Conservation (phyloP, 805 yeast species). For the Wickerhamomyces subpelliculosus region DNA sequence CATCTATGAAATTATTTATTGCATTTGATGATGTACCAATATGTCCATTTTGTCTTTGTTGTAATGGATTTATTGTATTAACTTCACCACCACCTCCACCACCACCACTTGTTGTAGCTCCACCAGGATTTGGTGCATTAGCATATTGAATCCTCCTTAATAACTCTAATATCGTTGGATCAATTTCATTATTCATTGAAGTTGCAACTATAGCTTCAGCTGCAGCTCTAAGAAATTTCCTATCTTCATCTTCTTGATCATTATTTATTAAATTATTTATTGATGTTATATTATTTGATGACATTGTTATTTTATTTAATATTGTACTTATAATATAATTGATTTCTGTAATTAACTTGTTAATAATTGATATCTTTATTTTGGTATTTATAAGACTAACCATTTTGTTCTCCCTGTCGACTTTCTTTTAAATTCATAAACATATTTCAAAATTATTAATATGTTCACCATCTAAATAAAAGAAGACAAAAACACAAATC, state of each 20-base stretch:
- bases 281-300: constrained; percentile 2
- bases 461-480: too few species aligned
- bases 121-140: constrained; percentile 2
- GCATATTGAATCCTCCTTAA: constrained; percentile 53
- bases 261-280: constrained; percentile 5
- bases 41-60: too few species aligned
- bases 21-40: background rate
- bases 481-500: too few species aligned
- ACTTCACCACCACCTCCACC: too few species aligned
- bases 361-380: background rate
- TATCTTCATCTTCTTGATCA: constrained; percentile 39
- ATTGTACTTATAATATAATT: background rate
- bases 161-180: constrained; percentile 58
- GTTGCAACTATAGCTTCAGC: constrained; percentile 55
- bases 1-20: too few species aligned
- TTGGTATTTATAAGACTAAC: background rate
- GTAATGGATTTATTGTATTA: background rate
- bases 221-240: constrained; percentile 49
- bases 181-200: constrained; percentile 40
- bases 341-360: constrained; percentile 1
- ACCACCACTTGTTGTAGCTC: too few species aligned
- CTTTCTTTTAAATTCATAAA: background rate
- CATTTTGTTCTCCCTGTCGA: background rate
- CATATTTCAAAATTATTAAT: too few species aligned
- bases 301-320: constrained; percentile 1